Conservation (phyloP, 345 rosid species). For the Gossypioides kirkii region DNA sequence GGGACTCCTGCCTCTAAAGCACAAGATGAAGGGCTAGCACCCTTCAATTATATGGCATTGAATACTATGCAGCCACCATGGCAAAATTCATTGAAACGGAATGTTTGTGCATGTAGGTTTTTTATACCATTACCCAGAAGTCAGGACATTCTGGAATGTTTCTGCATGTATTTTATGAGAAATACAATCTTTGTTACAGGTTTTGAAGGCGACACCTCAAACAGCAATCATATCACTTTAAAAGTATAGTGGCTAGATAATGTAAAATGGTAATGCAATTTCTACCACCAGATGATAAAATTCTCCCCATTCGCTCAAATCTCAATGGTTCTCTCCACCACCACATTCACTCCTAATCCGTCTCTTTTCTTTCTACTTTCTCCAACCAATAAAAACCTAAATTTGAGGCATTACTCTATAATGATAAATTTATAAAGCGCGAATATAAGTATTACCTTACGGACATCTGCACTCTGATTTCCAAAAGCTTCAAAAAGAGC, state of each 20-base stretch:
- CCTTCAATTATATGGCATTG: neutral
- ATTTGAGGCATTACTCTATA: neutral
- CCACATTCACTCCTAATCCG: neutral
- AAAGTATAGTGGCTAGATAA: neutral
- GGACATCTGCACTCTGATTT: slow-evolving; percentile 94
- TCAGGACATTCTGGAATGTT: neutral
- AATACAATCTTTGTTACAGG: neutral
- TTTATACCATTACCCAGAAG: neutral
- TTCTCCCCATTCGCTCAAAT: neutral
- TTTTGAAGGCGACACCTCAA: neutral
- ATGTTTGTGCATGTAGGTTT: neutral
- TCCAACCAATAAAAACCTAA: neutral
- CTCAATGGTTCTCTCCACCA: too few species aligned
- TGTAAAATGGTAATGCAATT: neutral
- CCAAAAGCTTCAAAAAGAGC: slow-evolving; percentile 97
- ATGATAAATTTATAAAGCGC: neutral
- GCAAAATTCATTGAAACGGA: neutral
- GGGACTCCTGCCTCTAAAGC: too few species aligned
- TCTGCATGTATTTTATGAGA: neutral
- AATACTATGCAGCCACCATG: neutral
- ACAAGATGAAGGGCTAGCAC: neutral
- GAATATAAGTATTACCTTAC: slow-evolving; percentile 54
- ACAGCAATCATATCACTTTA: neutral
- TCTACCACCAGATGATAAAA: neutral
- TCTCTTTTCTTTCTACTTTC: neutral